A percentile compares a stretch with the other conserved stretches of the same genome.
Evolutionary conservation across 2,329 filamentous ascomycete genomes (phyloP).

Genomic region (Trichocomaceae sp.): DNA sequence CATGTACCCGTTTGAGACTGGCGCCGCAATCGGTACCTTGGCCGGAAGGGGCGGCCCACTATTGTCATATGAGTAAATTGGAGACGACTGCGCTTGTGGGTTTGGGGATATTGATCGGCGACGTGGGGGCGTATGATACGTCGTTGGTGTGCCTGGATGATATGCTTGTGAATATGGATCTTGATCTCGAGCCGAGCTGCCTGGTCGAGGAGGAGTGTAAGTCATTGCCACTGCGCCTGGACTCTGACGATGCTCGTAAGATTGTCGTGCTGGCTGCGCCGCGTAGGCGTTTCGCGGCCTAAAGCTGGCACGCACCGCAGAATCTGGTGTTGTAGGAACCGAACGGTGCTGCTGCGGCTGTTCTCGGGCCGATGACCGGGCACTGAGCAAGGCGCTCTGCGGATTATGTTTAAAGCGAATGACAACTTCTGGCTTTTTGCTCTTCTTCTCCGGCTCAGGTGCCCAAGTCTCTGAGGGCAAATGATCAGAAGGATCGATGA

Average conservation of each 20-base stretch:
- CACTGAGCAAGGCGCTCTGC: conserved; percentile 18
- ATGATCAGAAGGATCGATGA: conserved; percentile 61
- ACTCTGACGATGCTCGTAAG: conserved; percentile 7
- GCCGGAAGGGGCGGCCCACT: conserved; percentile 36
- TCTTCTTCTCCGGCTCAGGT: conserved; percentile 57
- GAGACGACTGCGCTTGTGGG: conserved; percentile 17
- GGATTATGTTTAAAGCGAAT: conserved; percentile 41
- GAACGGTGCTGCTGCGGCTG: conserved; percentile 17
- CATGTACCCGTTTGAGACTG: conserved; percentile 25
- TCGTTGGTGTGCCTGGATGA: conserved; percentile 15
- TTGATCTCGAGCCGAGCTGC: conserved; percentile 18
- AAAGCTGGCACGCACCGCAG: conserved; percentile 14
- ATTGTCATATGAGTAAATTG: conserved; percentile 26
- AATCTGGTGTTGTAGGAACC: conserved; percentile 26
- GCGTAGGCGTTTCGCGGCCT: conserved; percentile 12
- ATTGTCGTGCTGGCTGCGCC: conserved; percentile 4
- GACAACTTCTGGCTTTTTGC: conserved; percentile 42
- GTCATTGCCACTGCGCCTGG: neutral
- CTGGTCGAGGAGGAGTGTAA: conserved; percentile 21
- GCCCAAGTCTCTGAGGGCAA: conserved; percentile 60
- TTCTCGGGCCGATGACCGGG: conserved; percentile 18
- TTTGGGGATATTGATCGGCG: conserved; percentile 15
- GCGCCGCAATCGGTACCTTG: conserved; percentile 34
- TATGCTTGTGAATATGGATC: conserved; percentile 17
- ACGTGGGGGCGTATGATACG: conserved; percentile 10